Percentiles rank a stretch among this genome's conserved stretches.
Conservation (phyloP, 305 asterid genomes). For the Solanum hybrid region DNA sequence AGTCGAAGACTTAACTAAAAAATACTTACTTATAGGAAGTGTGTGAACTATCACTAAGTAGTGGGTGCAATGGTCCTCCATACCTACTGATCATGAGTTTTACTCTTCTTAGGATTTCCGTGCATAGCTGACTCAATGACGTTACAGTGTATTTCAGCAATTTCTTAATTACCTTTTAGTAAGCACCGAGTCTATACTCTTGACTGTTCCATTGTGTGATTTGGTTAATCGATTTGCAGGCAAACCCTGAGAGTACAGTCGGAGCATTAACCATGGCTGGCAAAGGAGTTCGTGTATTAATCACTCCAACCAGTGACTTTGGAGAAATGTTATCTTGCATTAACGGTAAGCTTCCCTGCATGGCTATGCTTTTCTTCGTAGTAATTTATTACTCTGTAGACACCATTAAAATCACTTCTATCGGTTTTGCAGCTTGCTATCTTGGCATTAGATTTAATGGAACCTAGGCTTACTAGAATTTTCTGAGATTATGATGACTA, state of each 20-base stretch:
- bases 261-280: constrained; percentile 97
- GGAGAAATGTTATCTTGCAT: constrained; percentile 91
- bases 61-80: neutral
- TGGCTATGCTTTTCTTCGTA: neutral
- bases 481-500: neutral
- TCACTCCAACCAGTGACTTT: constrained; percentile 93
- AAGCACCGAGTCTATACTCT: neutral
- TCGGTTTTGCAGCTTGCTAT: neutral
- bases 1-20: neutral
- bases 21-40: neutral
- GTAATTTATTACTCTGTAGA: neutral
- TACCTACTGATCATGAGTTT: neutral
- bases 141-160: neutral
- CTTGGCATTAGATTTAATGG: neutral
- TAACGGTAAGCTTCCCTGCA: constrained; percentile 40
- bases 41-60: neutral
- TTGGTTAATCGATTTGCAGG: constrained; percentile 27
- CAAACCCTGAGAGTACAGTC: constrained; percentile 91
- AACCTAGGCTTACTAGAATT: neutral
- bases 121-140: neutral
- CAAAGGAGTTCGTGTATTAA: constrained; percentile 83
- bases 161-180: neutral
- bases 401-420: neutral
- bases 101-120: neutral
- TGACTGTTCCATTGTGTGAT: neutral